phyloP scores from a whole-genome alignment of 192 early-diverging fungal species.

The Rhizophagus sp. region DNA sequence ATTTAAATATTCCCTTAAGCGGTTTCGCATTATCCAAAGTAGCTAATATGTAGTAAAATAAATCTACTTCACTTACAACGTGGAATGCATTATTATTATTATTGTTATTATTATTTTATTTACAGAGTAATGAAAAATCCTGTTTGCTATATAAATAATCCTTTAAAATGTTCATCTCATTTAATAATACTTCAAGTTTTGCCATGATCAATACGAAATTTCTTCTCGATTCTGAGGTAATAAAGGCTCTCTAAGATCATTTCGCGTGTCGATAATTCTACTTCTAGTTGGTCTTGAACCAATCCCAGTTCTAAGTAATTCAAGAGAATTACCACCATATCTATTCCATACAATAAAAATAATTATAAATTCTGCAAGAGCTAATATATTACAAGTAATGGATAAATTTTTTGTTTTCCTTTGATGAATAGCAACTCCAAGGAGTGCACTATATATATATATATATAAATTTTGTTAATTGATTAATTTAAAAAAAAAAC shows the following conservation, averaged over 20 bases:
- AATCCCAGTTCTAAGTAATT: neutral
- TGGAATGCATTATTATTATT: too few species aligned
- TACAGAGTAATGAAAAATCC: too few species aligned
- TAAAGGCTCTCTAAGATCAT: neutral
- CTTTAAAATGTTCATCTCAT: too few species aligned
- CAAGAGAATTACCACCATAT: neutral
- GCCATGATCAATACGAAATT: too few species aligned
- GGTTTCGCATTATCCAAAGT: too few species aligned
- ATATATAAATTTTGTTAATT: too few species aligned
- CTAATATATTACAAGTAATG: neutral
- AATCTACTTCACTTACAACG: too few species aligned
- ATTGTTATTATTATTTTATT: too few species aligned
- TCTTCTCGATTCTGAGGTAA: neutral
- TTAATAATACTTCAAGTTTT: too few species aligned
- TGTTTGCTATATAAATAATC: too few species aligned
- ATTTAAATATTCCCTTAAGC: too few species aligned
- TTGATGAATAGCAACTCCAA: conserved; percentile 18
- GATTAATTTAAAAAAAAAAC: neutral
- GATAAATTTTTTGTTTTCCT: neutral
- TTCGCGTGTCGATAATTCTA: neutral
- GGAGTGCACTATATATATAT: neutral
- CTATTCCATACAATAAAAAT: neutral
- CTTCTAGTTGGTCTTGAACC: neutral
- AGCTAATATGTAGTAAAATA: too few species aligned
- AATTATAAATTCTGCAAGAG: neutral